Percentiles rank a stretch among this genome's conserved stretches.
Conservation (phyloP, 352 stramenopile genomes). For the Pythium inflatum region DNA sequence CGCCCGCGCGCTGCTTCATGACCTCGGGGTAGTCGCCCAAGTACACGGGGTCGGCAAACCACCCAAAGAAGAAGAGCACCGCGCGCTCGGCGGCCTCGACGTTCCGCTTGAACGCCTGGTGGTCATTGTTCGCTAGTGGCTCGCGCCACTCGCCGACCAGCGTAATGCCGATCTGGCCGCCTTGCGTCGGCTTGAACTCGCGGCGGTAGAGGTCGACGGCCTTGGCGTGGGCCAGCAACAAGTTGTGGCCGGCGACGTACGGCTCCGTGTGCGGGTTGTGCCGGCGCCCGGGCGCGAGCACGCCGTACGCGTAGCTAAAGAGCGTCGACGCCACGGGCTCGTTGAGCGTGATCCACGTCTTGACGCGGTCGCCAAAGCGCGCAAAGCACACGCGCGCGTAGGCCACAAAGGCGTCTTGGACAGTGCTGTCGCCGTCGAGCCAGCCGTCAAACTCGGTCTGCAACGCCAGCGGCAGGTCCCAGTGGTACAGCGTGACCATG, state of each 20-base stretch:
- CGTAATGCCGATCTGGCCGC: conserved; percentile 91
- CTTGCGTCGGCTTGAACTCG: conserved; percentile 40
- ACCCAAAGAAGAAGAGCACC: conserved; percentile 36
- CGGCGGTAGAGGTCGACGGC: conserved; percentile 83
- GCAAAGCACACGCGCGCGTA: conserved; percentile 91
- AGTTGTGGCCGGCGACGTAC: conserved; percentile 79
- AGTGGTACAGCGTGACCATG: conserved; percentile 95
- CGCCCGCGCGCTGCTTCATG: conserved; percentile 85
- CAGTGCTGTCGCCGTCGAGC: conserved; percentile 50
- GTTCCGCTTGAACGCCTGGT: conserved; percentile 56
- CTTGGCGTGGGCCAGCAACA: conserved; percentile 87
- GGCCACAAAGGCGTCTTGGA: conserved; percentile 68
- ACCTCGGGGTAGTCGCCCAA: conserved; percentile 91
- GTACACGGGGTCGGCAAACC: conserved; percentile 92
- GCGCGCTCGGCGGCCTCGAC: conserved; percentile 26
- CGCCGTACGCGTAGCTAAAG: conserved; percentile 59
- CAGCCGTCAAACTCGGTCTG: conserved; percentile 69
- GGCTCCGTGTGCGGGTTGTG: conserved; percentile 33
- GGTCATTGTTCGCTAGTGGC: conserved; percentile 53
- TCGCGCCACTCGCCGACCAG: conserved; percentile 91
- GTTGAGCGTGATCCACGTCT: conserved; percentile 83
- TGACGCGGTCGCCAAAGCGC: conserved; percentile 90
- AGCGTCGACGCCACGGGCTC: conserved; percentile 77
- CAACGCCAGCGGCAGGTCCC: conserved; percentile 92
- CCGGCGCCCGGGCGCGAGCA: conserved; percentile 53